Conservation (phyloP, 345 rosid species). For the Dipteronia dyeriana region DNA sequence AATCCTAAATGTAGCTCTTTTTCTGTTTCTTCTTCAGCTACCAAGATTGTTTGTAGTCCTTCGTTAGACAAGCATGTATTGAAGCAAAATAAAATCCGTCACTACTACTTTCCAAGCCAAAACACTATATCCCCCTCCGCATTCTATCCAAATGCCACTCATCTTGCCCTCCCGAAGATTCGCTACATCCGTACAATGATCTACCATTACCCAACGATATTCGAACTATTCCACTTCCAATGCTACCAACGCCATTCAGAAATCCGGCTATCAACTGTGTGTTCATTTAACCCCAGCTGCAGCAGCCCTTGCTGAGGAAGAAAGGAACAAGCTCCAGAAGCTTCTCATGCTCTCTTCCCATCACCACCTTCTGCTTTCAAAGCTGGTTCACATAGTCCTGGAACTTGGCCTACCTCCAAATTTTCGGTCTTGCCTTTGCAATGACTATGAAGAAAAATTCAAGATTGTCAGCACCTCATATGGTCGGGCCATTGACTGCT, state of each 20-base stretch:
- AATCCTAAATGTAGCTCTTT: conserved; percentile 25
- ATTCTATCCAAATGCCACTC: conserved; percentile 73
- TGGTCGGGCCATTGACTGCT: too few relatives aligned
- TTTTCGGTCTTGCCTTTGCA: conserved; percentile 82
- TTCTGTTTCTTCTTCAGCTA: conserved; percentile 46
- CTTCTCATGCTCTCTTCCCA: conserved; percentile 87
- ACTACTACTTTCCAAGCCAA: conserved; percentile 79
- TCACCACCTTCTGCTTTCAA: conserved; percentile 64
- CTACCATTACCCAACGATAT: conserved; percentile 73
- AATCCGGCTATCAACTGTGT: conserved; percentile 57
- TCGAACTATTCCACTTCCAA: conserved; percentile 70
- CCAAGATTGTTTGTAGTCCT: conserved; percentile 66
- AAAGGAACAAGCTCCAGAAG: conserved; percentile 69
- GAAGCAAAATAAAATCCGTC: conserved; percentile 65
- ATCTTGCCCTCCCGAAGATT: conserved; percentile 56
- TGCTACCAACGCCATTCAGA: conserved; percentile 60
- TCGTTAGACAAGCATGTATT: conserved; percentile 71
- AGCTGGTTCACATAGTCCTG: conserved; percentile 80
- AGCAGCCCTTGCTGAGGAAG: conserved; percentile 53
- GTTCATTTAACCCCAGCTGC: conserved; percentile 81
- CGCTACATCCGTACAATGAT: conserved; percentile 67
- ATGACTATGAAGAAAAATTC: too few relatives aligned
- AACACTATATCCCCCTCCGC: conserved; percentile 68
- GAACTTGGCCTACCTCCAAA: conserved; percentile 88
- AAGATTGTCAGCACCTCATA: too few relatives aligned